phyloP scores from a whole-genome alignment of 192 early-diverging fungal species.

The Coemansia sp. region DNA sequence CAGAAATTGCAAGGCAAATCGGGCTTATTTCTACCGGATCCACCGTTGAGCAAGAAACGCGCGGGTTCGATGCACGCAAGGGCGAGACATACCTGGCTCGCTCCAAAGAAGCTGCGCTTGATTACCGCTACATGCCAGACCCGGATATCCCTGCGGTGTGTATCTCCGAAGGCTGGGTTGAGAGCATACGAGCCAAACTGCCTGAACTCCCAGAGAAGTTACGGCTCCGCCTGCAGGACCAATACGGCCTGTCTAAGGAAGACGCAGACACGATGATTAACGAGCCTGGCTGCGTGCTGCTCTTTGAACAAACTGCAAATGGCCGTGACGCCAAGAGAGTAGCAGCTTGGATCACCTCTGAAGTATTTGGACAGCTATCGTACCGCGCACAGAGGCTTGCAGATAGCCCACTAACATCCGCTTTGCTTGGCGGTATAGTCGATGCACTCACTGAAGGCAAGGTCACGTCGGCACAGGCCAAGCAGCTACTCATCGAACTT shows the following conservation, averaged over 20 bases:
- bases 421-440: conserved; percentile 59
- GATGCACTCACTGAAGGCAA: conserved; percentile 55
- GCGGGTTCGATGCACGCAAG: conserved; percentile 67
- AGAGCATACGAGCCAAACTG: conserved; percentile 37
- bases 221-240: conserved; percentile 52
- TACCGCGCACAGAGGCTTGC: conserved; percentile 27
- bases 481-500: conserved; percentile 66
- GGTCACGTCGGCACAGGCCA: conserved; percentile 66
- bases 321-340: conserved; percentile 29
- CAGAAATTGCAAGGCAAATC: conserved; percentile 79
- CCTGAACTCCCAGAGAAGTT: conserved; percentile 74
- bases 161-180: conserved; percentile 46
- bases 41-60: conserved; percentile 67
- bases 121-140: conserved; percentile 92
- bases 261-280: conserved; percentile 64
- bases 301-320: conserved; percentile 66
- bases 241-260: conserved; percentile 59
- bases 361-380: conserved; percentile 51
- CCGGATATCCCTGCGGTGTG: conserved; percentile 41
- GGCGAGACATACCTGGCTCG: conserved; percentile 65
- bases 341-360: conserved; percentile 53
- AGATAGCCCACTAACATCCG: conserved; percentile 48
- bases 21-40: conserved; percentile 53
- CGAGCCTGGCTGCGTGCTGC: conserved; percentile 68
- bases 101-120: conserved; percentile 79